Percentiles rank a stretch among this genome's conserved stretches.
phyloP scores from a whole-genome alignment of 139 green algal genomes.

The Chlamydomonas incerta region DNA sequence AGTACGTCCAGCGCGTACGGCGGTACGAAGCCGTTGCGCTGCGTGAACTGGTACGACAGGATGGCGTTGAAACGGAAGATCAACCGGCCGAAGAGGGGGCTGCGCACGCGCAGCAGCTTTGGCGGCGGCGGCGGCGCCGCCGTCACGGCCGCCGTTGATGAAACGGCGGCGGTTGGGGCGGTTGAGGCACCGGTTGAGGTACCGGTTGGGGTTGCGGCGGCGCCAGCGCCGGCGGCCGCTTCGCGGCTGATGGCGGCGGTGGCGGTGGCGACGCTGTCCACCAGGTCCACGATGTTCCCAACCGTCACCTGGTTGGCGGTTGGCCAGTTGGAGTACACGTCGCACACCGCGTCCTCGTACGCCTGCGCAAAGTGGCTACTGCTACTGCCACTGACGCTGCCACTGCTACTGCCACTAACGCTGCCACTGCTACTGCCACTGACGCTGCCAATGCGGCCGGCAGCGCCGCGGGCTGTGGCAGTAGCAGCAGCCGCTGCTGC shows the following conservation, averaged over 20 bases:
- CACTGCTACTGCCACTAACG: not conserved
- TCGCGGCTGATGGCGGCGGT: not conserved
- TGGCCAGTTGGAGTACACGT: not conserved
- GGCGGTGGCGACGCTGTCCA: not conserved
- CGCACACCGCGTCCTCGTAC: not conserved
- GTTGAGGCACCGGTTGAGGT: too few relatives aligned
- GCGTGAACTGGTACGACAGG: conserved; percentile 3
- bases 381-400: too few relatives aligned
- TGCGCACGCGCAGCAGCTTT: not conserved
- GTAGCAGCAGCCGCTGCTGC: not conserved
- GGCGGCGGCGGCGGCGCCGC: too few relatives aligned
- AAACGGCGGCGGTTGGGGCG: too few relatives aligned
- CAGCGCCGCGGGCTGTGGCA: not conserved
- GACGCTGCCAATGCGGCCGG: not conserved
- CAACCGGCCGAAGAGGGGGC: conserved; percentile 4
- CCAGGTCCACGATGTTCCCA: conserved; percentile 8
- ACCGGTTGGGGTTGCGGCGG: too few relatives aligned
- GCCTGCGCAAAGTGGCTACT: not conserved
- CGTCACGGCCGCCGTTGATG: too few relatives aligned
- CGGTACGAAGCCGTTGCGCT: conserved; percentile 32
- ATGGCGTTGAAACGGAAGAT: not conserved
- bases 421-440: not conserved
- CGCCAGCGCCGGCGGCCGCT: too few relatives aligned
- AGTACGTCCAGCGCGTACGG: conserved; percentile 4
- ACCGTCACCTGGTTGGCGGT: not conserved